Base-by-base conservation (phyloP, 2,329 filamentous ascomycete species). In the Fusarium tricinctum region DNA sequence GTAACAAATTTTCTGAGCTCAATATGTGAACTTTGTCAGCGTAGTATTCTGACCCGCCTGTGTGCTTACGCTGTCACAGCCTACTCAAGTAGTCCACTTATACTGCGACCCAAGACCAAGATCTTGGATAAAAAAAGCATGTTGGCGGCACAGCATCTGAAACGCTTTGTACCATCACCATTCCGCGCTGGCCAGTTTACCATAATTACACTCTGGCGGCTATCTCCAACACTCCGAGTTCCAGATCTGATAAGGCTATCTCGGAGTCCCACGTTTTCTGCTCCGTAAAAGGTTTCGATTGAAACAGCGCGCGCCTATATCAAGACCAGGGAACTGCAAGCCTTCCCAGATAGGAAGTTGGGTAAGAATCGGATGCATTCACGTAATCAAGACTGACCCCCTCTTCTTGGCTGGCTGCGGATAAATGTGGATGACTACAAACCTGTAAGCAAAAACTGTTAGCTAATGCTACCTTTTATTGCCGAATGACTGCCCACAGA, bases 311-410 rank as follows among this genome's bases (percentile, higher is more conserved):
- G 28, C 28, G 33, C 33, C 14, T n/a, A 8, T 17, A n/a, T 35
- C 15, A 35, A 35, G 17, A 8, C 33, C 33, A 35, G 8, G 28
- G 10, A 30, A 35, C 33, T 4, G 20, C 19, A n/a, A 14, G 10
- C 20, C 35, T 17, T 19, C 15, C 20, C 20, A 13, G 19, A 22
- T 55, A 57, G 42, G 38, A 30, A 57, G 28, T 53, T 70, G 26
- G 26, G 63, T 62, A 23, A 60, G 54, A 28, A 10, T 63, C 15
- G 20, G 40, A 58, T 33, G 42, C 33, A 33, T 45, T n/a, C 35
- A 42, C 35, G 40, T 59, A 52, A 47, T 32, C 33, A 51, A 44
- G 22, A 23, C 45, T 63, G 45, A 50, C 22, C 15, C 22, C 35
- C 46, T 22, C 54, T 40, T 20, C 40, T 47, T 50, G 33, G 40